phyloP scores from a whole-genome alignment of 306 rosid genomes.

The Abrus pulchellus region DNA sequence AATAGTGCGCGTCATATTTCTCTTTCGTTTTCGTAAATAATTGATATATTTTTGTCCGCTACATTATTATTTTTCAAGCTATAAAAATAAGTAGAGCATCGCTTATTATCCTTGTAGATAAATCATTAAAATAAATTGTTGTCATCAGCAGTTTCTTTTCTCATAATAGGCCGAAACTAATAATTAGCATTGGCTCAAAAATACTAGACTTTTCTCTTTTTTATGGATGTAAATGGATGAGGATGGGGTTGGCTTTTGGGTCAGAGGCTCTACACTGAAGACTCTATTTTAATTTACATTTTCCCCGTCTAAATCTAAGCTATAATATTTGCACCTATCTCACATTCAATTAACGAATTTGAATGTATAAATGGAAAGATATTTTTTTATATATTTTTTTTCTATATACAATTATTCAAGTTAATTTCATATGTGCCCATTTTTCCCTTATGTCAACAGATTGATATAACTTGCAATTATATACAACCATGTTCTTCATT shows the following conservation, averaged over 20 bases:
- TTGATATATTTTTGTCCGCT: constrained; percentile 5
- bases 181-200: neutral
- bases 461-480: too few relatives aligned
- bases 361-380: neutral
- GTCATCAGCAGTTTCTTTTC: neutral
- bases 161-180: constrained; percentile 22
- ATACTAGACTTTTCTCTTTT: constrained; percentile 4
- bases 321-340: neutral
- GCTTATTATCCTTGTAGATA: neutral
- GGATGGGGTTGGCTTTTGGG: neutral
- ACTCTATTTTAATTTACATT: neutral
- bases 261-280: neutral
- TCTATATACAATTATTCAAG: too few relatives aligned
- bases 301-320: neutral
- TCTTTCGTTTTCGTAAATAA: constrained; percentile 30
- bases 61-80: neutral
- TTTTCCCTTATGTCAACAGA: too few relatives aligned
- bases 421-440: too few relatives aligned
- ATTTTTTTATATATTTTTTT: neutral
- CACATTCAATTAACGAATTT: neutral
- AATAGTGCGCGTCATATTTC: constrained; percentile 15
- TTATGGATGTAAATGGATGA: neutral
- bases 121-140: neutral
- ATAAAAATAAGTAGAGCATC: neutral
- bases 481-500: neutral